Evolutionary conservation across 768 basidiomycete genomes (phyloP), one percentile per base, ranked within the genome.

Genomic region (Tremella fuciformis): DNA sequence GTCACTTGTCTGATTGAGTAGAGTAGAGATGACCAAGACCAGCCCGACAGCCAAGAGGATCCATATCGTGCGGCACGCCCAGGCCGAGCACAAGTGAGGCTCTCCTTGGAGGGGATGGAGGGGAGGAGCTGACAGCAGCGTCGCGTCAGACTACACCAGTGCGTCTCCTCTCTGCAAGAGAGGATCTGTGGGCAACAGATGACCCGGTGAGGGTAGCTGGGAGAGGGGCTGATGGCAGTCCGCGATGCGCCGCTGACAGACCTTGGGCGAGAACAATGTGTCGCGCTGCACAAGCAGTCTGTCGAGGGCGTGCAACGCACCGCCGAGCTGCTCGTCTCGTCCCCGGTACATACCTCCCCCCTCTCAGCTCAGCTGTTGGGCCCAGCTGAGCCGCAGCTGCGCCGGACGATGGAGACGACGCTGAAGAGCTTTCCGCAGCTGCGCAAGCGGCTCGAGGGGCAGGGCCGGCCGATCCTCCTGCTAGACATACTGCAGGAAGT

Each of bases 401-500:
- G 66, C 8, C 65, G 77, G 22, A 66, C 77, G 0, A 73, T 76
- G 70, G 68, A 73, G 41, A 77, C 75, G 0, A 59, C 61, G 57
- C 15, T 64, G 8, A 15, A 60, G n/a, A 68, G 71, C 1, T 75
- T 65, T 58, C 67, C 70, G 1, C 53, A 54, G 0, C 53, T 74
- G n/a, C 60, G 59, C 24, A 49, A 46, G 3, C 55, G 71, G 4
- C 58, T 75, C 21, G 68, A 68, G 15, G 42, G 11, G 15, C 57
- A 61, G 16, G 70, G 65, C 34, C 68, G 73, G 51, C 66, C 62
- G 0, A 63, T 73, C 7, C 59, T 78, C 48, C 38, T 78, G 24
- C 49, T 75, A 1, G 74, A 76, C 24, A 60, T 70, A 22, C 50
- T 76, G 11, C 75, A 77, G 47, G 77, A 78, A 48, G 67, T 67